A percentile compares a stretch with the other conserved stretches of the same genome.
Conservation (phyloP, 257 asterid genomes). For the Solanum tarapatanum region DNA sequence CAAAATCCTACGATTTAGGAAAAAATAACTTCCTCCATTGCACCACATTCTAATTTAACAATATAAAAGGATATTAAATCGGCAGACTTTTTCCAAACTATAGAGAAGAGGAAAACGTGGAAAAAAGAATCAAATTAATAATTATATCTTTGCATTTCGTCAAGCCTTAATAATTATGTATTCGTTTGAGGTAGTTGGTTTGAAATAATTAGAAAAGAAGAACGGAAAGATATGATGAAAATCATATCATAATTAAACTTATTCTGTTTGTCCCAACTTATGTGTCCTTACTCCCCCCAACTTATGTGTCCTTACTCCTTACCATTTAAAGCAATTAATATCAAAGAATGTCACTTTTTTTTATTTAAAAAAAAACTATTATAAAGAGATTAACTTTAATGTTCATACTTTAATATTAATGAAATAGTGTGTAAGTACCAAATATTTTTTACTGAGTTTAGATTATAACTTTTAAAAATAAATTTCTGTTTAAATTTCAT, state of each 20-base stretch:
- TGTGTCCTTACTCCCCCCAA: background rate
- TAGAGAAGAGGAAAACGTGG: background rate
- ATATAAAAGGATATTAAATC: background rate
- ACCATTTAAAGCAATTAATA: background rate
- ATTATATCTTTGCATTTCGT: background rate
- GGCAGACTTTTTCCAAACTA: background rate
- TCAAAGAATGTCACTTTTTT: background rate
- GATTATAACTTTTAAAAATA: background rate
- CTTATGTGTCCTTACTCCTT: background rate
- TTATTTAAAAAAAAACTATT: background rate
- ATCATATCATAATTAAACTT: background rate
- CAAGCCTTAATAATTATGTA: background rate
- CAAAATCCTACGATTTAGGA: too few relatives aligned
- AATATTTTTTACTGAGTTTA: background rate
- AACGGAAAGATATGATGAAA: background rate
- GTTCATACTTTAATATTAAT: background rate
- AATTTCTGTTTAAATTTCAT: too few relatives aligned
- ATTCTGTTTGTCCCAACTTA: background rate
- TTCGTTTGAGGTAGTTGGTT: background rate
- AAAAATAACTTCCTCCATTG: background rate
- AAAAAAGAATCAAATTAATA: background rate
- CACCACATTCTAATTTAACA: background rate
- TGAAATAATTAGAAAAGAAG: background rate
- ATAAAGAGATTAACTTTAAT: background rate
- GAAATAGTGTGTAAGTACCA: background rate